Base-by-base conservation (phyloP, 257 asterid genomes). In the Schizonepeta tenuifolia region DNA sequence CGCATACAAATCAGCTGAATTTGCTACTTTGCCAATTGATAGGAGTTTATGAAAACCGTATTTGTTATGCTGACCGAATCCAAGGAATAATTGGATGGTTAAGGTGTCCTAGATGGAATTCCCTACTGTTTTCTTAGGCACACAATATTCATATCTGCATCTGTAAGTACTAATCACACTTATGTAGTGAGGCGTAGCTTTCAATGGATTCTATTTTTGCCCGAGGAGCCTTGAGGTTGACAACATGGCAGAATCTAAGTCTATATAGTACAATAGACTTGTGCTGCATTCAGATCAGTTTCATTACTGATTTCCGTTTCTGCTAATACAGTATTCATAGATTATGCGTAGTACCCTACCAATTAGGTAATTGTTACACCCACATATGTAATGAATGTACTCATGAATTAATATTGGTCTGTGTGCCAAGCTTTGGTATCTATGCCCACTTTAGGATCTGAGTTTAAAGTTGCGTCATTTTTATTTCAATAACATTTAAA, bases 131-230 rank as follows among this genome's bases (percentile, higher is more conserved):
- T 46, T 46, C 67, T 49, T 70, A 15, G 21, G 31, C 41, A 26
- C 66, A 8, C 21, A 13, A 14, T 69, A 26, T 63, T 74, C 26
- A 38, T 54, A 17, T 56, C 21, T 61, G 70, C 67, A 75, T 51
- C 35, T 55, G 13, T 22, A 46, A 33, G 66, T 21, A 44, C 35
- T 11, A 33, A 43, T 61, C 18, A 17, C 65, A 13, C 60, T 53
- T 53, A 28, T 31, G 62, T 31, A 11, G 18, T 67, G 66, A 57
- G 22, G 53, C 47, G 18, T 14, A 38, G 28, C 61, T 33, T 33
- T 69, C 49, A 11, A 57, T 47, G 10, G 50, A 17, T 55, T 46
- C 59, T 49, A 13, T 13, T 22, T 24, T 74, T 69, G 10, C 28
- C 50, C 31, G 33, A 66, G 43, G 55, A 60, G 69, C 67, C 56